Percentiles rank a stretch among this genome's conserved stretches.
These are phyloP conservation scores for Globisporangium ultimum DNA, from an alignment of 352 stramenopile genomes.

Conservation along the genomic window DNA sequence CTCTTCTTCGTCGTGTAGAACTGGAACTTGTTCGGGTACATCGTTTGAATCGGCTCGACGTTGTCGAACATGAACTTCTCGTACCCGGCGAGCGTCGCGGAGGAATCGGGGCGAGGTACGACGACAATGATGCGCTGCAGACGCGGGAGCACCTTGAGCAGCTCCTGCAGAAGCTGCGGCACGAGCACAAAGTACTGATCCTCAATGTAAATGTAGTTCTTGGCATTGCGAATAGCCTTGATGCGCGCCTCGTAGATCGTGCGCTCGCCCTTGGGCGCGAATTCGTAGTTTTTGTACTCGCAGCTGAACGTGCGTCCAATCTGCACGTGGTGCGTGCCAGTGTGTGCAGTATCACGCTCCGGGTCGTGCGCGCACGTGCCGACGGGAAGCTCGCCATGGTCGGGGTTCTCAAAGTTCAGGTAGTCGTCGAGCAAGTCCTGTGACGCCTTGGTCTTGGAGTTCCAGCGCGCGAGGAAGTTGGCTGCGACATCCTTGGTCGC, in stretches of 20 bases:
- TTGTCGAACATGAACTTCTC: slow-evolving; percentile 56
- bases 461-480: slow-evolving; percentile 54
- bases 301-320: slow-evolving; percentile 62
- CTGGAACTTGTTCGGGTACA: slow-evolving; percentile 45
- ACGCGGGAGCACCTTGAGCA: slow-evolving; percentile 41
- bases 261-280: slow-evolving; percentile 43
- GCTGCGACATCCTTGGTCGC: slow-evolving; percentile 41
- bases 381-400: background rate
- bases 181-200: slow-evolving; percentile 66
- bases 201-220: slow-evolving; percentile 70
- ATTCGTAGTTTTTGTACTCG: slow-evolving; percentile 42
- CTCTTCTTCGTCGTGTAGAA: slow-evolving; percentile 10
- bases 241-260: slow-evolving; percentile 45
- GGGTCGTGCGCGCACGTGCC: slow-evolving; percentile 11
- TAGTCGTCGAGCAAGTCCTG: slow-evolving; percentile 22
- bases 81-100: slow-evolving; percentile 7
- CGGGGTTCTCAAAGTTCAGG: slow-evolving; percentile 43
- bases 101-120: slow-evolving; percentile 18
- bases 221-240: slow-evolving; percentile 48
- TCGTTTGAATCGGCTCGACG: slow-evolving; percentile 32
- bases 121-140: slow-evolving; percentile 18
- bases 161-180: slow-evolving; percentile 32
- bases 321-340: slow-evolving; percentile 33
- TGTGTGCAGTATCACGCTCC: background rate
- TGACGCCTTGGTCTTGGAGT: slow-evolving; percentile 27